These are phyloP conservation scores for Globisporangium emineosum DNA, from an alignment of 352 stramenopile species.

Conservation along the genomic window DNA sequence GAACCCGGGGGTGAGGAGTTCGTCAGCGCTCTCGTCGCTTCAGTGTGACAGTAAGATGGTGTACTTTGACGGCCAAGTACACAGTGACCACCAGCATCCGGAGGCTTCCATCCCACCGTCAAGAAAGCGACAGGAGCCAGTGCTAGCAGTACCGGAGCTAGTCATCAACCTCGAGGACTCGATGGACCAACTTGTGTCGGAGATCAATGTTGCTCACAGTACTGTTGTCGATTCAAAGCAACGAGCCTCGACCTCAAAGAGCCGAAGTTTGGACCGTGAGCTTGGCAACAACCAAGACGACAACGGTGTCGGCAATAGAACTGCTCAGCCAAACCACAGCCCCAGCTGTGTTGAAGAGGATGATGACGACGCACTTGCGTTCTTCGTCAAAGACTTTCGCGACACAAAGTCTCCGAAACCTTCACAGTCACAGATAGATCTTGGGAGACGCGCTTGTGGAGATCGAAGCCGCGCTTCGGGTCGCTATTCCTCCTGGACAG, in stretches of 20 bases:
- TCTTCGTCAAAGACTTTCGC: slow-evolving; percentile 30
- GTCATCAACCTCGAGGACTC: slow-evolving; percentile 17
- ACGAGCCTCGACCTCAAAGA: background rate
- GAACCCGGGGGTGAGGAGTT: background rate
- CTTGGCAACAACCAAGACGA: background rate
- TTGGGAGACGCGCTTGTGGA: background rate
- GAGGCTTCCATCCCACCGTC: background rate
- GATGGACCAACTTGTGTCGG: slow-evolving; percentile 14
- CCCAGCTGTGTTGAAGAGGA: slow-evolving; percentile 14
- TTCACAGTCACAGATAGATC: background rate
- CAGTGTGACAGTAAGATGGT: slow-evolving; percentile 57
- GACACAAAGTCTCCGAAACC: background rate
- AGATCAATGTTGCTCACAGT: background rate
- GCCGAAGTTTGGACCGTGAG: background rate
- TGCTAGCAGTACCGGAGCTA: background rate
- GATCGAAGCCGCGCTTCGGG: background rate
- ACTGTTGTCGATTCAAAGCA: background rate
- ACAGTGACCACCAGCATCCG: background rate
- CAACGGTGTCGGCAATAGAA: background rate
- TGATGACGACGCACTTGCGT: slow-evolving; percentile 32
- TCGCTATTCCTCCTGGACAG: slow-evolving; percentile 14
- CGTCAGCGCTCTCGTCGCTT: slow-evolving; percentile 20
- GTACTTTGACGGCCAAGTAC: slow-evolving; percentile 41
- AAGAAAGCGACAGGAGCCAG: background rate
- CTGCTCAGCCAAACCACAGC: background rate